These are phyloP conservation scores for Aspergillus luchuensis DNA, from an alignment of 2,329 filamentous ascomycete species.

Conservation along the genomic window DNA sequence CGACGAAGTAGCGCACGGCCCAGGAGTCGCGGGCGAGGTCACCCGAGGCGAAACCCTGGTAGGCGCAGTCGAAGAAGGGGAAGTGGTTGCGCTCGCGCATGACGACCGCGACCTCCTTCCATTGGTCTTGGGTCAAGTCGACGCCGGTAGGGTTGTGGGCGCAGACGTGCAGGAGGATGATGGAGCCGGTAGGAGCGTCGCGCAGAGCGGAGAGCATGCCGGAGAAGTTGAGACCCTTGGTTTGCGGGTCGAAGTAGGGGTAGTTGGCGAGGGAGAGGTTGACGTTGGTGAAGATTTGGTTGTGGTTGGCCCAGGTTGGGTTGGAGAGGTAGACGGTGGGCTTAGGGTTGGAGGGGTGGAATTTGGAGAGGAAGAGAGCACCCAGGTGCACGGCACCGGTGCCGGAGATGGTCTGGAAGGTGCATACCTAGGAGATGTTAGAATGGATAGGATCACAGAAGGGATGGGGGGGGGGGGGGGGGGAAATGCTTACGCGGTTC, in stretches of 20 bases:
- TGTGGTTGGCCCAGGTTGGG: conserved; percentile 98
- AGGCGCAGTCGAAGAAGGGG: conserved; percentile 97
- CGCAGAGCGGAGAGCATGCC: conserved; percentile 77
- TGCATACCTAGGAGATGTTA: conserved; percentile 56
- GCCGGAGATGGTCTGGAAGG: conserved; percentile 93
- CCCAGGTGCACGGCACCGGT: conserved; percentile 94
- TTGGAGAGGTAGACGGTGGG: conserved; percentile 84
- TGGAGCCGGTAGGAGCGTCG: conserved; percentile 72
- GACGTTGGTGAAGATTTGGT: conserved; percentile 96
- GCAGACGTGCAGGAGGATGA: conserved; percentile 91
- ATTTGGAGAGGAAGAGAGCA: conserved; percentile 88
- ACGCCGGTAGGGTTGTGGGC: conserved; percentile 98
- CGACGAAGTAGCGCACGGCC: conserved; percentile 92
- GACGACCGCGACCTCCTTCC: conserved; percentile 81
- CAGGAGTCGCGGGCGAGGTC: conserved; percentile 81
- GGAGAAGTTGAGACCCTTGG: conserved; percentile 87
- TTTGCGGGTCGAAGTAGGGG: conserved; percentile 89
- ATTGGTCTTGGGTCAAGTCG: conserved; percentile 90
- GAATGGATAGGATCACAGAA: not conserved
- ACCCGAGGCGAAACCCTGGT: conserved; percentile 96
- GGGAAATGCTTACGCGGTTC: conserved; percentile 62
- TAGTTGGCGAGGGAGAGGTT: conserved; percentile 76
- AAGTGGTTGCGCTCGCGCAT: conserved; percentile 81
- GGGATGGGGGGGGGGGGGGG: not conserved
- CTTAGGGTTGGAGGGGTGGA: conserved; percentile 69